Conservation (phyloP, 495 filamentous ascomycete genomes). For the Aspergillus haitiensis region DNA sequence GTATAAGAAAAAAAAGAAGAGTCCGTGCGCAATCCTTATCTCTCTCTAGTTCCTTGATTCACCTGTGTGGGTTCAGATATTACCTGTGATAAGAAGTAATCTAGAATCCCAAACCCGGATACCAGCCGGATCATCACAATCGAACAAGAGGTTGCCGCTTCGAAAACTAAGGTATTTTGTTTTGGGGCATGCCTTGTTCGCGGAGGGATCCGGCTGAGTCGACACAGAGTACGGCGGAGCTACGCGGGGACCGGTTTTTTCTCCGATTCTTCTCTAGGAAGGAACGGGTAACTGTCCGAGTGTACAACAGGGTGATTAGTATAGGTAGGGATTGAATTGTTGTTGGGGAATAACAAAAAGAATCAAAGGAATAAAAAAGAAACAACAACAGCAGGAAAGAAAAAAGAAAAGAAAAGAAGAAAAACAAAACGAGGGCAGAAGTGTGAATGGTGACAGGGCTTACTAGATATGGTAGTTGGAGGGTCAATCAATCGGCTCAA, state of each 20-base stretch:
- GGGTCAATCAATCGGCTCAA: background rate
- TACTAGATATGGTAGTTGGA: conserved; percentile 15
- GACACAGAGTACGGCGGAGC: background rate
- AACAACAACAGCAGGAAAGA: conserved; percentile 8
- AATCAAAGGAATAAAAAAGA: background rate
- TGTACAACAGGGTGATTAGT: background rate
- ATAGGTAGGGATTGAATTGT: background rate
- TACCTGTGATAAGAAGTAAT: background rate
- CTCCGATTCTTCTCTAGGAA: background rate
- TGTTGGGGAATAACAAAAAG: background rate
- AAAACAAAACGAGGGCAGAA: background rate
- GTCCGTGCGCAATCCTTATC: too few species aligned
- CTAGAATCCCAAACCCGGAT: background rate
- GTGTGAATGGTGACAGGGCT: conserved; percentile 5
- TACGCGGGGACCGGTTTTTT: background rate
- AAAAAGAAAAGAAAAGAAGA: conserved; percentile 8
- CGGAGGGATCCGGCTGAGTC: conserved; percentile 8
- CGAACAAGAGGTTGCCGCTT: conserved; percentile 4
- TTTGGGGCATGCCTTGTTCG: conserved; percentile 15
- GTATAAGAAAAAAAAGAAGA: too few species aligned
- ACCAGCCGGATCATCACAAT: conserved; percentile 16
- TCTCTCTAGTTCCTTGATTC: too few species aligned
- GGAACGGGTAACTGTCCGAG: too few species aligned
- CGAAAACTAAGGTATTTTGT: conserved; percentile 5
- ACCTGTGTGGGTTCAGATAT: too few species aligned